Conservation (phyloP, 2,329 filamentous ascomycete species). For the Exophiala oligosperma region DNA sequence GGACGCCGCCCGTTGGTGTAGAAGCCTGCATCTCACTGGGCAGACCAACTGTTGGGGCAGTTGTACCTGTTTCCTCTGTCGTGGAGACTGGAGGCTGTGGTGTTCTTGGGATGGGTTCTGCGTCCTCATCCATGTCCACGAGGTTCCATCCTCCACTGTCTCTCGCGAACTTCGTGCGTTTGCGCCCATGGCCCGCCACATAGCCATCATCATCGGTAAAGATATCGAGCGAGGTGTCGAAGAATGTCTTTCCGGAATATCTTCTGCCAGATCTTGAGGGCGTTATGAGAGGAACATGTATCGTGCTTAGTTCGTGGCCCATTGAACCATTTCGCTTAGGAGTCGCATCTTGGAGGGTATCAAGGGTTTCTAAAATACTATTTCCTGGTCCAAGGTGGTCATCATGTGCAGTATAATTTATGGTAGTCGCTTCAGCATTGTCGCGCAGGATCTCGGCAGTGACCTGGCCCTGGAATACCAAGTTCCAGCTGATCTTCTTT, state of each 20-base stretch:
- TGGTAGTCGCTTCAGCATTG: not conserved
- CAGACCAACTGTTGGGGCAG: not conserved
- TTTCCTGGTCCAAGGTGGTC: not conserved
- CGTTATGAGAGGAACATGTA: conserved; percentile 18
- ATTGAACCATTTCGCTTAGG: conserved; percentile 2
- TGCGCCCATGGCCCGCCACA: conserved; percentile 62
- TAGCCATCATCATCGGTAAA: conserved; percentile 67
- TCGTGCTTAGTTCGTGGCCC: conserved; percentile 9
- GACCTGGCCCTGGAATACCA: conserved; percentile 43
- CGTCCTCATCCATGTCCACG: conserved; percentile 40
- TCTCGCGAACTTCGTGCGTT: conserved; percentile 68
- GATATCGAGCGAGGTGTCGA: conserved; percentile 23
- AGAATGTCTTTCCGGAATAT: conserved; percentile 13
- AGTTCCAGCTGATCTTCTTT: conserved; percentile 58
- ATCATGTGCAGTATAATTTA: conserved; percentile 15
- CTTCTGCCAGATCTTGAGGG: conserved; percentile 16
- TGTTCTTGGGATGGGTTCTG: not conserved
- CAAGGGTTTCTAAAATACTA: not conserved
- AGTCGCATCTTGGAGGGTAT: not conserved
- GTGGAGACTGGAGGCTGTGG: not conserved
- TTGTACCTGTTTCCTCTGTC: conserved; percentile 2
- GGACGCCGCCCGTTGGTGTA: too few relatives aligned
- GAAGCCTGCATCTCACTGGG: not conserved
- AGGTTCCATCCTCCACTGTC: conserved; percentile 73
- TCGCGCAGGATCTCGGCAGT: conserved; percentile 12